These are phyloP conservation scores for Solanum peruvianum DNA, from an alignment of 257 asterid genomes.

Conservation along the genomic window DNA sequence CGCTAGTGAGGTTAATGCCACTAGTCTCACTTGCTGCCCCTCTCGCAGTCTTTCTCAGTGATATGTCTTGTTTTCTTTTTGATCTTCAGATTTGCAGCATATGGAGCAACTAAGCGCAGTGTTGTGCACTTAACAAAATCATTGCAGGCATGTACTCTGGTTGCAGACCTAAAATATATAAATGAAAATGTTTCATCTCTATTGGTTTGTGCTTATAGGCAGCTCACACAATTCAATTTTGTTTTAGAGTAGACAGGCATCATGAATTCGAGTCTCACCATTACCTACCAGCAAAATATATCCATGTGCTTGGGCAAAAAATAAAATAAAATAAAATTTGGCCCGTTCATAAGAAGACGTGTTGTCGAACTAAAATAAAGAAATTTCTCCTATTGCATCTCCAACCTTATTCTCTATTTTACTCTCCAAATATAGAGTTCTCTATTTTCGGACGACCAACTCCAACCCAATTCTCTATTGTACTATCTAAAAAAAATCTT, in stretches of 20 bases:
- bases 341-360: neutral
- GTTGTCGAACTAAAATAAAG: neutral
- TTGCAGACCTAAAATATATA: neutral
- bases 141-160: constrained; percentile 49
- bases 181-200: neutral
- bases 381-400: neutral
- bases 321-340: neutral
- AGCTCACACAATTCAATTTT: neutral
- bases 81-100: constrained; percentile 80
- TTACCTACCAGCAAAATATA: neutral
- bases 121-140: constrained; percentile 97
- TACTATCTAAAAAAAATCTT: neutral
- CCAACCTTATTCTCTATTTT: neutral
- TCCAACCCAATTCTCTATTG: neutral
- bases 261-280: neutral
- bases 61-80: neutral
- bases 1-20: neutral
- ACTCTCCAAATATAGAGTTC: too few relatives aligned
- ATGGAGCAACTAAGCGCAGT: constrained; percentile 97
- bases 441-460: neutral
- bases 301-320: neutral
- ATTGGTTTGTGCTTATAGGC: neutral
- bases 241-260: neutral
- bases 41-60: neutral
- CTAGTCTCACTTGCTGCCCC: neutral